Conservation (phyloP, 768 basidiomycete species). For the Phaeotremella fagi region DNA sequence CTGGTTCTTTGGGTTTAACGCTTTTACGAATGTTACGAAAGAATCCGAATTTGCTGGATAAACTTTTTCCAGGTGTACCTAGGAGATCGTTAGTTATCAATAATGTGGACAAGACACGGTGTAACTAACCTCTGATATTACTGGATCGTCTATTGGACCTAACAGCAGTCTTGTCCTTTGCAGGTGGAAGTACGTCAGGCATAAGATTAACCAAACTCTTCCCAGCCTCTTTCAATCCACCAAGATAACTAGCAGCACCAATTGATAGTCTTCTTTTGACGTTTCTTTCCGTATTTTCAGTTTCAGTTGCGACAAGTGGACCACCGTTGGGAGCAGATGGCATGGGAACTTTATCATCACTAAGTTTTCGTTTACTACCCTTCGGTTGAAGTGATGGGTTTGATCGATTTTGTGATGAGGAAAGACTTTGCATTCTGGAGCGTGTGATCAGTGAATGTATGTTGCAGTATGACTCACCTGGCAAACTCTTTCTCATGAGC, state of each 20-base stretch:
- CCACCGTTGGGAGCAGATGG: conserved; percentile 37
- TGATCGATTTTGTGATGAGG: background rate
- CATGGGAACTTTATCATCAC: background rate
- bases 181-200: no score
- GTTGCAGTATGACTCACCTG: conserved; percentile 26
- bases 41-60: conserved; percentile 14
- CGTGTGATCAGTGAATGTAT: no score
- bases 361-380: conserved; percentile 27
- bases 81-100: conserved; percentile 4
- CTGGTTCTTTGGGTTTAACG: background rate
- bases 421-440: conserved; percentile 38
- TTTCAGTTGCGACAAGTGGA: conserved; percentile 4
- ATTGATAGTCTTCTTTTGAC: conserved; percentile 27
- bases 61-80: conserved; percentile 1
- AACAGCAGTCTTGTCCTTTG: conserved; percentile 13
- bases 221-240: conserved; percentile 26
- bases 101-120: background rate
- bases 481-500: conserved; percentile 42
- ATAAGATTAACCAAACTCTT: conserved; percentile 30
- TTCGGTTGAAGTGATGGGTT: background rate
- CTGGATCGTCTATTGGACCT: conserved; percentile 24
- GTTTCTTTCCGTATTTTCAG: conserved; percentile 10
- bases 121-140: conserved; percentile 19
- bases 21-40: conserved; percentile 6
- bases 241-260: conserved; percentile 29